Evolutionary conservation across 345 rosid species (phyloP), one percentile per base, ranked within the genome.

Genomic region (Viola odorata): DNA sequence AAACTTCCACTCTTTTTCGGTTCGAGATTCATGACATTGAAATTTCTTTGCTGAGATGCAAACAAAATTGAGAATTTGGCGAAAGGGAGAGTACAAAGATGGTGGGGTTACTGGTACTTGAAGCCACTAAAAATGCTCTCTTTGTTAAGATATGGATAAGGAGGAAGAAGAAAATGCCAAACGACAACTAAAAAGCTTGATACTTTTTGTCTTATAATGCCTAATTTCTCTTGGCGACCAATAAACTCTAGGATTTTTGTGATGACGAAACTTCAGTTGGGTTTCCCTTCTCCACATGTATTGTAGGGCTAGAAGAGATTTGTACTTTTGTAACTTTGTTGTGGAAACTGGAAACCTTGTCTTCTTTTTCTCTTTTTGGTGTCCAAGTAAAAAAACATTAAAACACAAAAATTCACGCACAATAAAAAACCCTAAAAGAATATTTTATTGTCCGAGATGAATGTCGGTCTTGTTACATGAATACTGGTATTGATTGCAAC

Each of bases 91-190:
- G 55, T 4, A 55, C 45, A 37, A 42, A n/a, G 32, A 23, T 23
- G 52, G 59, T 36, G 50, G 48, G 51, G 60, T 52, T 48, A 15
- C 63, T 32, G 67, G 65, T 41, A 67, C 63, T 67, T 66, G 78
- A 67, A 78, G 79, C 85, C 79, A 72, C 76, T 1, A 36, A 15
- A 0, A 55, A 55, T 58, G 55, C 40, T 51, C 50, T 37, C 3
- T 11, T 45, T 52, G 13, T 17, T 64, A 45, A 61, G 73, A 62
- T 67, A 14, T 15, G 63, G 69, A 52, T 45, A 51, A 53, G 60
- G 60, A 58, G 67, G 69, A 23, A 57, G 12, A 1, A 68, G 50
- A 57, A 65, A 61, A 70, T 41, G 57, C 69, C 58, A 77, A 60
- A 53, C 5, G 45, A 59, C 40, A 50, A 53, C 4, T 8, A 39